Evolutionary conservation across 2,329 filamentous ascomycete genomes (phyloP).

Genomic region (Xylariaceae sp.): DNA sequence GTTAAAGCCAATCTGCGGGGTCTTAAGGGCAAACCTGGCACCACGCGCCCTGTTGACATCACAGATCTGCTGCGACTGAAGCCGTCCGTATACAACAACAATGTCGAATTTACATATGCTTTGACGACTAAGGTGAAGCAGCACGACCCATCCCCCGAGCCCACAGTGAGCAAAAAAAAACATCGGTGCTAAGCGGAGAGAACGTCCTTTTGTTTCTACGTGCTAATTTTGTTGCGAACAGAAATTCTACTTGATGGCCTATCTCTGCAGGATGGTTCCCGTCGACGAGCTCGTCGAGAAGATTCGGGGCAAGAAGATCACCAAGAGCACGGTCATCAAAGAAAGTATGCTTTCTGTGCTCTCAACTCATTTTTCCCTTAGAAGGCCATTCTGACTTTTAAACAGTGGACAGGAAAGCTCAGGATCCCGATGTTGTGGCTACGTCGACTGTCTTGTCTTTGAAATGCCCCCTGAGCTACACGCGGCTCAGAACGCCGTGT

Average conservation of each 20-base stretch:
- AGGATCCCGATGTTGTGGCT: slow-evolving; percentile 83
- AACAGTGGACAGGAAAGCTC: slow-evolving; percentile 70
- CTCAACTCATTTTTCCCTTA: not conserved
- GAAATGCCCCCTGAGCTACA: slow-evolving; percentile 86
- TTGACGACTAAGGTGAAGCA: slow-evolving; percentile 73
- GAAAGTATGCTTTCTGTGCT: slow-evolving; percentile 59
- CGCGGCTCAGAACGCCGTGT: slow-evolving; percentile 73
- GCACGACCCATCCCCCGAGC: slow-evolving; percentile 20
- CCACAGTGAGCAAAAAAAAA: slow-evolving; percentile 27
- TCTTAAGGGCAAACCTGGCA: slow-evolving; percentile 92
- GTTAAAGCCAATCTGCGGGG: slow-evolving; percentile 91
- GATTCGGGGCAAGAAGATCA: slow-evolving; percentile 66
- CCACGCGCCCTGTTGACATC: slow-evolving; percentile 88
- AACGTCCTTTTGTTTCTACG: not conserved
- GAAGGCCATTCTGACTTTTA: slow-evolving; percentile 20
- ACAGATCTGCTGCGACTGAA: slow-evolving; percentile 68
- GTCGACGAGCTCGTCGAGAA: slow-evolving; percentile 65
- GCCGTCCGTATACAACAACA: slow-evolving; percentile 64
- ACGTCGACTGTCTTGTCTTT: slow-evolving; percentile 85
- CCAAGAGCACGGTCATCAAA: slow-evolving; percentile 72
- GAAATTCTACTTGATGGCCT: slow-evolving; percentile 68
- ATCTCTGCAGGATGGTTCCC: slow-evolving; percentile 67
- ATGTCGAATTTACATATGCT: slow-evolving; percentile 82
- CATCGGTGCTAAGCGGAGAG: slow-evolving; percentile 19
- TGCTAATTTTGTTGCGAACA: slow-evolving; percentile 34